Evolutionary conservation across 2,329 filamentous ascomycete species (phyloP), one percentile per base, ranked within the genome.

Genomic region (Diplodia mutila): DNA sequence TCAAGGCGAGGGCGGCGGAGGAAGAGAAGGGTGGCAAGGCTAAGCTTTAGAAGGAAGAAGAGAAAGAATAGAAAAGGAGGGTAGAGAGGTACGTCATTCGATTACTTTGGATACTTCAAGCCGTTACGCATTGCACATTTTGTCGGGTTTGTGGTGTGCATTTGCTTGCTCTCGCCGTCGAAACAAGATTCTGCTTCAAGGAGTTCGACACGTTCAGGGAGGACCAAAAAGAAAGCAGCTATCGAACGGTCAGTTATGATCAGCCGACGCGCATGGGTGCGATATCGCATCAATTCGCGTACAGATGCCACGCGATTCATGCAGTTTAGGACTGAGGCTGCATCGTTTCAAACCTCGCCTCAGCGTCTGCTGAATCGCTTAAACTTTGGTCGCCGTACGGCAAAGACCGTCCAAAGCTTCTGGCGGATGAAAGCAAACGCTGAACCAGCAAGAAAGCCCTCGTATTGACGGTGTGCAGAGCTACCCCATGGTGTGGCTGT

Each of bases 1-100:
- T 84, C 70, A 83, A 83, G 76, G 74, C 73, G 4, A 78, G 77
- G 73, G 80, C 79, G 18, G 71, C 76, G 63, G 78, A 80, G 65
- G 81, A 83, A 70, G 73, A 77, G 61, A 73, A 73, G 51, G 72
- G 61, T 8, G 66, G 68, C 3, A 83, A 80, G 74, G 79, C 81
- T 39, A 83, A 82, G 73, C 69, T 84, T 68, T 84, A 80, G 66
- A 55, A 42, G 25, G 53, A 18, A 25, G 4, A 4, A 16, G 6
- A 52, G 52, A 54, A n/a, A 12, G 52, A 42, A 29, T 29, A 37
- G 34, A 37, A 8, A 32, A 7, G 9, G 29, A 37, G 34, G 16
- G 16, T 5, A 59, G 37, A 42, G 27, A 63, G 59, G 59, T 63
- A 63, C 49, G 42, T 63, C 27, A 21, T n/a, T 32, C 16, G 16